Evolutionary conservation across 108 stramenopile species (phyloP), one percentile per base, ranked within the genome.

Genomic region (Conticribra guillardii): DNA sequence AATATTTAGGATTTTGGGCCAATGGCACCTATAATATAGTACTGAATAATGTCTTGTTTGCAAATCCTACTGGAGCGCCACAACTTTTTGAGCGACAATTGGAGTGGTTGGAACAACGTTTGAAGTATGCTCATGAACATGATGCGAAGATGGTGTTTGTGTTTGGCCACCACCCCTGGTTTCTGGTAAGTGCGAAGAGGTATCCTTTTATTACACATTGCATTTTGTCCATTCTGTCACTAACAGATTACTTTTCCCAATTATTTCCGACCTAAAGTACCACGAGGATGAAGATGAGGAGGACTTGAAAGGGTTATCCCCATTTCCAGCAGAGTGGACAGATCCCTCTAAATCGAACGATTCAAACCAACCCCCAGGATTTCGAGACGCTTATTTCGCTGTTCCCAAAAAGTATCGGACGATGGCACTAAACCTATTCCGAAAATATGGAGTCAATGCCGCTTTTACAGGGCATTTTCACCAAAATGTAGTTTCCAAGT

Each of bases 121-220:
- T 87, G 18, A 19, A 60, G 28, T 85, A 87, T 68, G 89, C 83
- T 22, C 47, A 46, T 24, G 60, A 73, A 3, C 60, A 80, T 14
- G 23, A 81, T 24, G 84, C 85, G 5, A 53, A 64, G 30, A 67
- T 72, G 15, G 76, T 90, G 31, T 90, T 86, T 73, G 85, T 90
- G 19, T 90, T 84, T 78, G 81, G 73, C 0, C 89, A 90, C 69
- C 86, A 87, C 58, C 89, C 89, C 21, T 87, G 86, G 85, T 90
- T 87, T 66, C 75, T 90, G 19, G 37, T 41, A 11, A 41, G 37
- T 41, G 37, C 37, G 11, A 41, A 41, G 8, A 41, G n/a, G n/a
- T n/a, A 41, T 9, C 37, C 11, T 9, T 9, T 41, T 11, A 41
- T 41, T 9, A 9, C 11, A 5, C 37, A 41, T 41, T 41, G 5